Conservation (phyloP, 805 yeast species). For the Kodamaea restingae region DNA sequence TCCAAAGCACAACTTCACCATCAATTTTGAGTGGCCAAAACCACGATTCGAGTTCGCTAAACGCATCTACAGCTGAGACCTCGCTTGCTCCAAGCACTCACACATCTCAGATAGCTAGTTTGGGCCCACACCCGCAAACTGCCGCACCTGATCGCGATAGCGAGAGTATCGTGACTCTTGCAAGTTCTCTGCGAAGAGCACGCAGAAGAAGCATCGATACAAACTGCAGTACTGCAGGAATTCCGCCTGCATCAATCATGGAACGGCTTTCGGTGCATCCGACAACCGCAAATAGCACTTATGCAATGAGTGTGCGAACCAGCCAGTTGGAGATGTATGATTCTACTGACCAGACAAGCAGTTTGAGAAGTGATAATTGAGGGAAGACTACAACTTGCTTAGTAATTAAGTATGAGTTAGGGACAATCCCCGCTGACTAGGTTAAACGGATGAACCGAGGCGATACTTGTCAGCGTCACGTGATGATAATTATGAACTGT, state of each 20-base stretch:
- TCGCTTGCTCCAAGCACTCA: constrained; percentile 44
- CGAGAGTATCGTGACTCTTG: constrained; percentile 41
- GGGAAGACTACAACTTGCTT: background rate
- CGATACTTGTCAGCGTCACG: no score
- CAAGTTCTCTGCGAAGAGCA: constrained; percentile 35
- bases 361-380: constrained; percentile 7
- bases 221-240: constrained; percentile 63
- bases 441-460: background rate
- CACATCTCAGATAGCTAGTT: constrained; percentile 9
- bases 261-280: constrained; percentile 45
- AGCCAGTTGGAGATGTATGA: constrained; percentile 15
- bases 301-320: constrained; percentile 14
- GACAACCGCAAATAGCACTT: constrained; percentile 24
- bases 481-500: no score
- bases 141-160: constrained; percentile 31
- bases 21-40: constrained; percentile 32
- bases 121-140: constrained; percentile 13
- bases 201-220: constrained; percentile 46
- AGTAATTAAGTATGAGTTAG: background rate
- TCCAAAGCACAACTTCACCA: constrained; percentile 38
- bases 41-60: constrained; percentile 27
- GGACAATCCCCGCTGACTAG: no score
- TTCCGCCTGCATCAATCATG: constrained; percentile 69
- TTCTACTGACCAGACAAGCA: constrained; percentile 13
- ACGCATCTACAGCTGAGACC: constrained; percentile 48